A percentile compares a stretch with the other conserved stretches of the same genome.
phyloP scores from a whole-genome alignment of 31 red algal genomes.

The Porphyra umbilicalis region DNA sequence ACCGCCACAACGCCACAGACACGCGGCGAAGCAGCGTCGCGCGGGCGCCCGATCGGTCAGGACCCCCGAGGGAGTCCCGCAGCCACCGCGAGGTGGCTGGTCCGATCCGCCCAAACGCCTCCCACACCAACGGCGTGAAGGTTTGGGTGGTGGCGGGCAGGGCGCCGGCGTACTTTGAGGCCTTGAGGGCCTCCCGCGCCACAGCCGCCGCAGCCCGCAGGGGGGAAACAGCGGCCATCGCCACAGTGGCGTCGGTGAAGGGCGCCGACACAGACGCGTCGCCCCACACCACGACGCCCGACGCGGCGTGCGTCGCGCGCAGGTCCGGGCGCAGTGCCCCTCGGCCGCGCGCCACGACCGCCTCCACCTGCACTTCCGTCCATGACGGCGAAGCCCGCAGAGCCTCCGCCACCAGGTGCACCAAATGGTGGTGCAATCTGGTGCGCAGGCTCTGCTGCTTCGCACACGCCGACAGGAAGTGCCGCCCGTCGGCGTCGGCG shows the following conservation, averaged over 20 bases:
- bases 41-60: too few species aligned
- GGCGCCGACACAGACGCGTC: background rate
- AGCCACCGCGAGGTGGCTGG: background rate
- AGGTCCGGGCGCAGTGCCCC: background rate
- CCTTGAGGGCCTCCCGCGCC: background rate
- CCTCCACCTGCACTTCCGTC: background rate
- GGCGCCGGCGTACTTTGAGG: background rate
- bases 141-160: background rate
- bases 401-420: background rate
- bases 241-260: background rate
- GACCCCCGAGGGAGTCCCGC: background rate
- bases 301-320: background rate
- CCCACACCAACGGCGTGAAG: background rate
- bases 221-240: background rate
- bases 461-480: background rate
- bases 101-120: background rate
- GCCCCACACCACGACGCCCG: background rate
- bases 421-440: background rate
- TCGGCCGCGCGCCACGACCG: background rate
- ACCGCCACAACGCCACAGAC: too few species aligned
- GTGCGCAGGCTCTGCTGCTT: background rate
- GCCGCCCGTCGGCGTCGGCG: background rate
- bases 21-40: too few species aligned
- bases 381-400: background rate
- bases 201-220: background rate